Percentiles rank a stretch among this genome's conserved stretches.
phyloP scores from a whole-genome alignment of 1,284 basidiomycete genomes.

The Sporisorium reilianum region DNA sequence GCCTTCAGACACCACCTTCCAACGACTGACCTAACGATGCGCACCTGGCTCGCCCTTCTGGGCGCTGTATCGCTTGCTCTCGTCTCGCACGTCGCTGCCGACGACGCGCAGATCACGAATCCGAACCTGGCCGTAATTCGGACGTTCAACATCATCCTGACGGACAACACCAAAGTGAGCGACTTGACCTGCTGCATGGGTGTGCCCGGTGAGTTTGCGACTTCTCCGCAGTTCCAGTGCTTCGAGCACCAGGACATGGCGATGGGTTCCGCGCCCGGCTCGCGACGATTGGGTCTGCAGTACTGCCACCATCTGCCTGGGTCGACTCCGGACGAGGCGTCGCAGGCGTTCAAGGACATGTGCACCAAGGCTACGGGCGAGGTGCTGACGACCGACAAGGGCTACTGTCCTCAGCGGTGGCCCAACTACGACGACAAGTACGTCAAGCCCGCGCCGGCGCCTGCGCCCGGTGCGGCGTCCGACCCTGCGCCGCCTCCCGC shows the following conservation, averaged over 20 bases:
- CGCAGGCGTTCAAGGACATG: constrained; percentile 1
- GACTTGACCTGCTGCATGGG: constrained; percentile 44
- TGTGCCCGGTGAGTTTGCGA: not conserved
- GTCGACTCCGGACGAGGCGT: constrained; percentile 5
- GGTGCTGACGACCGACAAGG: constrained; percentile 4
- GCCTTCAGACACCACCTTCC: not conserved
- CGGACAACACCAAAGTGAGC: constrained; percentile 38
- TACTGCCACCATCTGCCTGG: constrained; percentile 23
- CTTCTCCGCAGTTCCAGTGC: constrained; percentile 7
- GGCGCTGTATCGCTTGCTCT: constrained; percentile 18
- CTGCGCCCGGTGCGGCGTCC: not conserved
- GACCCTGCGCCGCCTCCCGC: not conserved
- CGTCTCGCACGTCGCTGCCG: constrained; percentile 5
- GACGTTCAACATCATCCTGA: constrained; percentile 36
- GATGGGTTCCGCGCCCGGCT: constrained; percentile 9
- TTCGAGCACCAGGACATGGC: constrained; percentile 14
- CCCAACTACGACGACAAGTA: constrained; percentile 29
- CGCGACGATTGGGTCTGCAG: constrained; percentile 29
- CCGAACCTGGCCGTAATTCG: constrained; percentile 22
- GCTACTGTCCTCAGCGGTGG: constrained; percentile 35
- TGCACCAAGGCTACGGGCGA: constrained; percentile 14
- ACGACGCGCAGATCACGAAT: constrained; percentile 17
- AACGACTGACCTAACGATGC: constrained; percentile 11
- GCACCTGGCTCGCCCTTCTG: constrained; percentile 23
- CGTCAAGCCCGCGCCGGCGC: constrained; percentile 16